phyloP scores from a whole-genome alignment of 148 eudicot species.

The Persicaria maculosa region DNA sequence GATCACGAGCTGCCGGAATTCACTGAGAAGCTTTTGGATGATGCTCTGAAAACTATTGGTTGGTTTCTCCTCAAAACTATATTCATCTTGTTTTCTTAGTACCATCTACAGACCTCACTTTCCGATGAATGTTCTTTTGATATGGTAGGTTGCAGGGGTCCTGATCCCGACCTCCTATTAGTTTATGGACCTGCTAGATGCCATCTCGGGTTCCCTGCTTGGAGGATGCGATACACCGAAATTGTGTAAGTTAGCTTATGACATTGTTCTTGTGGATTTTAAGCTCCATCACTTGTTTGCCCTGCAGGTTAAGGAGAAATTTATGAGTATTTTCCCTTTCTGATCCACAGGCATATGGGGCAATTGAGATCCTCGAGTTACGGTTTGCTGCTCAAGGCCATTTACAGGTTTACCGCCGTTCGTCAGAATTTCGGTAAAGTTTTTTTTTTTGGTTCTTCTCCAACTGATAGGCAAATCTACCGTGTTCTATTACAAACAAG shows the following conservation, averaged over 20 bases:
- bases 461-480: not conserved
- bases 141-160: constrained; percentile 48
- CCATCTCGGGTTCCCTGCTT: constrained; percentile 90
- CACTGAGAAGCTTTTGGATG: constrained; percentile 56
- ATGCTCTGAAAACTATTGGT: constrained; percentile 68
- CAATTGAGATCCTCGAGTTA: constrained; percentile 46
- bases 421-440: constrained; percentile 77
- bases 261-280: not conserved
- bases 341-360: constrained; percentile 77
- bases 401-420: constrained; percentile 61
- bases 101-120: not conserved
- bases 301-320: not conserved
- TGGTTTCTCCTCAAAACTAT: constrained; percentile 11
- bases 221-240: constrained; percentile 91
- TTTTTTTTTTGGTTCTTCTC: not conserved
- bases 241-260: constrained; percentile 59
- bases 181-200: constrained; percentile 79
- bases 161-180: constrained; percentile 76
- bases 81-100: not conserved
- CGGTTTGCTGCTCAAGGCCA: constrained; percentile 69
- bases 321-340: constrained; percentile 12
- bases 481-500: not conserved
- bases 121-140: constrained; percentile 1
- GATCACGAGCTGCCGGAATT: constrained; percentile 42
- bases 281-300: not conserved